Conservation (phyloP, 2,329 filamentous ascomycete genomes). For the Aplosporella prunicola region DNA sequence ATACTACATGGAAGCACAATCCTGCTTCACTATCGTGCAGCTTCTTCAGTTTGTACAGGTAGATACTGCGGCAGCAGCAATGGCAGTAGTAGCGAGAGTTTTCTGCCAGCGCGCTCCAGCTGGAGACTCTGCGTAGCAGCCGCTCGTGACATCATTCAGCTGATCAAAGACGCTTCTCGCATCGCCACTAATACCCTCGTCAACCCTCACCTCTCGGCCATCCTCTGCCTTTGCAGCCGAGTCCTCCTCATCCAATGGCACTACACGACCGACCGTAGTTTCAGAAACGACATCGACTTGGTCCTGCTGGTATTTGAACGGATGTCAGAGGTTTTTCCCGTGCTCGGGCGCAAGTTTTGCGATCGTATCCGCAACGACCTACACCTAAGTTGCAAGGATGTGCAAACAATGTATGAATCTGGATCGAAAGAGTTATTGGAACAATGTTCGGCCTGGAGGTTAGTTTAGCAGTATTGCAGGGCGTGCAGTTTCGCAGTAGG, state of each 20-base stretch:
- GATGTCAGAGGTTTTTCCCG: slow-evolving; percentile 19
- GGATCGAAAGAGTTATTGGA: too few species aligned
- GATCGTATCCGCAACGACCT: slow-evolving; percentile 18
- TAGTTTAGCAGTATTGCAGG: too few species aligned
- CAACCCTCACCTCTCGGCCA: slow-evolving; percentile 17
- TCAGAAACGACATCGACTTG: slow-evolving; percentile 20
- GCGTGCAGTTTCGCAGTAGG: too few species aligned
- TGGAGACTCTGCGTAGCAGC: slow-evolving; percentile 15
- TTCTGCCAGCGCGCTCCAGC: too few species aligned
- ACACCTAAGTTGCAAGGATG: too few species aligned
- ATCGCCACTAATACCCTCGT: slow-evolving; percentile 20
- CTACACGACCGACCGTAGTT: slow-evolving; percentile 15
- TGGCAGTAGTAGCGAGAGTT: too few species aligned
- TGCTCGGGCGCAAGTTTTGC: slow-evolving; percentile 22
- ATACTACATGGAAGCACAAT: slow-evolving; percentile 19
- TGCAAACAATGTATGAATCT: too few species aligned
- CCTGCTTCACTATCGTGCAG: slow-evolving; percentile 19
- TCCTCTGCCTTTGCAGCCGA: slow-evolving; percentile 19
- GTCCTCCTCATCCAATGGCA: slow-evolving; percentile 23
- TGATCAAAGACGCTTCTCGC: slow-evolving; percentile 21
- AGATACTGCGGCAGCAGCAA: too few species aligned
- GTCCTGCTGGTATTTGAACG: slow-evolving; percentile 21
- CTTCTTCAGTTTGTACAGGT: too few species aligned
- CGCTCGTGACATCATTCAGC: slow-evolving; percentile 19
- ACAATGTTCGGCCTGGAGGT: too few species aligned